Conservation (phyloP, 1,139 yeast genomes). For the Blastobotrys aristatus region DNA sequence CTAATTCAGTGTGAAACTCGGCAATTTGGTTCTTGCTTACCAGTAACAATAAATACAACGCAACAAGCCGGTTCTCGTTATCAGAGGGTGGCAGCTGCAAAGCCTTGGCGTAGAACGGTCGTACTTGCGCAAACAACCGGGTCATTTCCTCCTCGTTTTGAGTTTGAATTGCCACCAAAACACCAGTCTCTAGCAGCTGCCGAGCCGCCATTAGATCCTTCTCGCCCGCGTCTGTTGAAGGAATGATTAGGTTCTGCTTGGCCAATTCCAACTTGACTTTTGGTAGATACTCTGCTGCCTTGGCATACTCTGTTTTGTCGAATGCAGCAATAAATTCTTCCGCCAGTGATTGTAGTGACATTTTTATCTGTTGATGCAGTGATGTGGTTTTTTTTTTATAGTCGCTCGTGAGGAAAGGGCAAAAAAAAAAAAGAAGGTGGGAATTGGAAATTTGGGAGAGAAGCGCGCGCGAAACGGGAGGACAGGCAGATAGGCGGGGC, state of each 20-base stretch:
- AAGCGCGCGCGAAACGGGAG: too few species aligned
- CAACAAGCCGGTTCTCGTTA: constrained; percentile 70
- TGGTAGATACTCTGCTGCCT: constrained; percentile 58
- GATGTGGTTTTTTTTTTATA: neutral
- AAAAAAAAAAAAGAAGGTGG: neutral
- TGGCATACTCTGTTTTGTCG: constrained; percentile 53
- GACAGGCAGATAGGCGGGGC: too few species aligned
- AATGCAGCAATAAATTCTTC: constrained; percentile 62
- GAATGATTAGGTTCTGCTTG: constrained; percentile 71
- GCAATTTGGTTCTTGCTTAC: constrained; percentile 82
- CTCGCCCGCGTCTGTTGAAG: constrained; percentile 44
- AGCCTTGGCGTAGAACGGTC: constrained; percentile 58
- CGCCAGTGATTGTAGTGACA: constrained; percentile 40
- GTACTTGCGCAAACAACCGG: constrained; percentile 67
- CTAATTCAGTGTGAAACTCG: constrained; percentile 85
- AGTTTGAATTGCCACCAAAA: constrained; percentile 64
- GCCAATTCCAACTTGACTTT: constrained; percentile 75
- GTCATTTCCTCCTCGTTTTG: constrained; percentile 62
- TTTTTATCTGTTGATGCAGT: constrained; percentile 3
- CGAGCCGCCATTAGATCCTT: constrained; percentile 74
- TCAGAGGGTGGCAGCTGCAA: constrained; percentile 49
- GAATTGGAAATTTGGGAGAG: neutral
- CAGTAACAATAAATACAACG: constrained; percentile 69
- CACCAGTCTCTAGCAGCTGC: constrained; percentile 81
- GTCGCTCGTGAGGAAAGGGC: neutral